Evolutionary conservation across 805 yeast genomes (phyloP), one percentile per base, ranked within the genome.

Genomic region (Trichomonascus vanleenenianus): DNA sequence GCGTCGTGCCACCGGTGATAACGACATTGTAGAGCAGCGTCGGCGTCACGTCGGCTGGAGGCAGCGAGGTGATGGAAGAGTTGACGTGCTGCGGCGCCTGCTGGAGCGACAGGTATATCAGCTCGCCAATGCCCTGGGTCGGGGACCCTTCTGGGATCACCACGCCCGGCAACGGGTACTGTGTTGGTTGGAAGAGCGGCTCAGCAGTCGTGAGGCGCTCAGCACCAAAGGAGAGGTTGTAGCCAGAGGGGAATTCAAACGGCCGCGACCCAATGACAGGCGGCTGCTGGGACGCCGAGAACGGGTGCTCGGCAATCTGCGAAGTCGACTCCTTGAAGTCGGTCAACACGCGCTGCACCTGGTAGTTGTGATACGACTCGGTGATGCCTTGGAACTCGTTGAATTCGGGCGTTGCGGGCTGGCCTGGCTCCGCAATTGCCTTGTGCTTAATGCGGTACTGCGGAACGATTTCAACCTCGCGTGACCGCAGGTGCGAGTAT

Each of bases 121-220:
- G 58, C 44, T 72, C 74, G 12, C 71, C 63, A 32, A 75, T 52
- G 8, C 80, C 79, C 44, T 76, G 68, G 12, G 55, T 45, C 51
- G 68, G 70, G 18, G 37, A 16, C 11, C 35, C 36, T 31, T 77
- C 75, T 14, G 68, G 68, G 30, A 72, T 66, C 1, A 63, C 61
- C 25, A 65, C 56, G 32, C 56, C 64, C 2, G 78, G 75, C 25
- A 78, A 58, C 15, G 73, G 70, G 53, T 72, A 73, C 27, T 66
- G 64, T 18, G 70, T 64, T 2, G 95, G 95, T 46, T 77, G 75
- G 67, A 85, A 84, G 43, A 86, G 60, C 5, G 86, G 79, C 63
- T 86, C 94, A 6, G 81, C 66, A 40, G 81, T 63, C 34, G 72
- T 62, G 45, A 70, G 64, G 49, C 81, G 74, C 45, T 82, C 83